Evolutionary conservation across 352 stramenopile genomes (phyloP).

Genomic region (Pythium oligandrum): DNA sequence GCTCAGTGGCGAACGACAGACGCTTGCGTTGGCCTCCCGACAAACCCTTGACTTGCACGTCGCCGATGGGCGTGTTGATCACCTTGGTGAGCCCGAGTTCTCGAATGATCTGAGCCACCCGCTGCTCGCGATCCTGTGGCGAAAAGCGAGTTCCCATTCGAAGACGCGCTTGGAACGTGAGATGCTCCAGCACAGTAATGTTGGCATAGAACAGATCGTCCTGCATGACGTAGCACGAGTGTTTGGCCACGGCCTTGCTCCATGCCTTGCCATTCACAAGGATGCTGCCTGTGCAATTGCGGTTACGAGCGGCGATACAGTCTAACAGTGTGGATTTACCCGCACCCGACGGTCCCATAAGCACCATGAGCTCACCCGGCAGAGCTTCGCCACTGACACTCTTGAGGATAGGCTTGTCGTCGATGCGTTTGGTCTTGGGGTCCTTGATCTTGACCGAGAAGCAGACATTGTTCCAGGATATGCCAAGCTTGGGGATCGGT

Average conservation of each 20-base stretch:
- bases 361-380: slow-evolving; percentile 38
- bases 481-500: slow-evolving; percentile 21
- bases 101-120: slow-evolving; percentile 57
- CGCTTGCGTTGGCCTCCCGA: slow-evolving; percentile 78
- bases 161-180: slow-evolving; percentile 82
- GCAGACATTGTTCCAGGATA: slow-evolving; percentile 22
- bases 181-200: slow-evolving; percentile 84
- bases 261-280: slow-evolving; percentile 36
- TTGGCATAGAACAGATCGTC: slow-evolving; percentile 89
- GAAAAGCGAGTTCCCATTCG: slow-evolving; percentile 45
- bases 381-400: slow-evolving; percentile 33
- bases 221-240: slow-evolving; percentile 81
- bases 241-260: slow-evolving; percentile 30
- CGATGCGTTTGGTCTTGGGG: slow-evolving; percentile 18
- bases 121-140: slow-evolving; percentile 25
- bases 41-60: slow-evolving; percentile 49
- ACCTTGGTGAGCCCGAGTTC: slow-evolving; percentile 50
- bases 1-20: slow-evolving; percentile 73
- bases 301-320: slow-evolving; percentile 41
- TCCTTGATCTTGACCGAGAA: slow-evolving; percentile 25
- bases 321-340: slow-evolving; percentile 56
- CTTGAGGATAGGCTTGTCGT: slow-evolving; percentile 41
- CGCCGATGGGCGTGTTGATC: slow-evolving; percentile 48
- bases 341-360: slow-evolving; percentile 56
- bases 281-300: slow-evolving; percentile 20